Percentiles rank a stretch among this genome's conserved stretches.
These are phyloP conservation scores for Bipolaris oryzae DNA, from an alignment of 2,329 filamentous ascomycete genomes.

Conservation along the genomic window DNA sequence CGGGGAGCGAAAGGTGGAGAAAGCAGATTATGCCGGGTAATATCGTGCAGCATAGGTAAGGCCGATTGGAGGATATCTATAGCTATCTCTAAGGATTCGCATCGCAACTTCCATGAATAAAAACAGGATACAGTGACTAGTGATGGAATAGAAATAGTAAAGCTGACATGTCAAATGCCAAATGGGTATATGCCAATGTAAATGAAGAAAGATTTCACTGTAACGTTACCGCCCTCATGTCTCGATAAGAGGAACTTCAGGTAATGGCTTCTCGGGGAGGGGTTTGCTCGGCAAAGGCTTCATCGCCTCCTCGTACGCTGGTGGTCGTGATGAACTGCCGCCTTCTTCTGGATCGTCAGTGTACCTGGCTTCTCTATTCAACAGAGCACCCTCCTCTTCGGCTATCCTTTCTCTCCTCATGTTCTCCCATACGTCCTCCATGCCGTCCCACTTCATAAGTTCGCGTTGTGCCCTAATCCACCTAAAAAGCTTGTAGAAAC, in stretches of 20 bases:
- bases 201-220: background rate
- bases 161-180: background rate
- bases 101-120: too few species aligned
- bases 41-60: too few species aligned
- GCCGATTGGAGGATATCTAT: too few species aligned
- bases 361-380: constrained; percentile 26
- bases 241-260: constrained; percentile 44
- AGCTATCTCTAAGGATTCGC: too few species aligned
- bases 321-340: constrained; percentile 10
- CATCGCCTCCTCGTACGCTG: constrained; percentile 13
- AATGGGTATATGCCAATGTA: background rate
- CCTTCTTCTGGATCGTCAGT: constrained; percentile 34
- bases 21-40: background rate
- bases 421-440: constrained; percentile 42
- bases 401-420: constrained; percentile 27
- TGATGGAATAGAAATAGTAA: background rate
- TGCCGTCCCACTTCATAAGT: constrained; percentile 43
- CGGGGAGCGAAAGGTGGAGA: background rate
- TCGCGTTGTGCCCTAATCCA: constrained; percentile 33
- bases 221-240: constrained; percentile 16
- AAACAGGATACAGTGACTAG: too few species aligned
- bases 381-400: constrained; percentile 34
- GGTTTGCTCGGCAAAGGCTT: constrained; percentile 41
- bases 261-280: constrained; percentile 44
- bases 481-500: constrained; percentile 27